A percentile compares a stretch with the other conserved stretches of the same genome.
Conservation (phyloP, 768 basidiomycete genomes). For the Mycena crocata region DNA sequence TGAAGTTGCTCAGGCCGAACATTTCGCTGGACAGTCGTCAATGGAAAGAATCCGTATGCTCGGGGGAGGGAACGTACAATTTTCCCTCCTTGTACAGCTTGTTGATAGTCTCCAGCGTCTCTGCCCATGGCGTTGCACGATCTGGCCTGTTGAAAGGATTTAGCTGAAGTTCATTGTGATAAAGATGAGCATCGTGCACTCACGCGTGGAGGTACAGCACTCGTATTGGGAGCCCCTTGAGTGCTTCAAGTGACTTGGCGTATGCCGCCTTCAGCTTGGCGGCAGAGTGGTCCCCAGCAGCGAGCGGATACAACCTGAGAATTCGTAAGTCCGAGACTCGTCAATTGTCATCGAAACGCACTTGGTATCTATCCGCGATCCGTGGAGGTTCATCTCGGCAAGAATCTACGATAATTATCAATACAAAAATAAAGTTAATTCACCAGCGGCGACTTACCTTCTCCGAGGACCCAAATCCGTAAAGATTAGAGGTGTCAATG, state of each 20-base stretch:
- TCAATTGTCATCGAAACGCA: slow-evolving; percentile 12
- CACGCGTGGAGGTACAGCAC: slow-evolving; percentile 58
- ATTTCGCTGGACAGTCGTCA: slow-evolving; percentile 48
- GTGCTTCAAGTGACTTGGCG: slow-evolving; percentile 44
- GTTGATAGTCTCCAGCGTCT: slow-evolving; percentile 53
- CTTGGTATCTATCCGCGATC: slow-evolving; percentile 60
- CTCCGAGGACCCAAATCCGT: slow-evolving; percentile 59
- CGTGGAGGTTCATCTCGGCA: slow-evolving; percentile 50
- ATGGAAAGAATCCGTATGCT: no score
- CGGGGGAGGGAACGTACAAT: slow-evolving; percentile 24
- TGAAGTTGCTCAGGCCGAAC: slow-evolving; percentile 61
- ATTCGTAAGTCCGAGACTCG: background rate
- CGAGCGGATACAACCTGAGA: slow-evolving; percentile 18
- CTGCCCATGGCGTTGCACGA: slow-evolving; percentile 55
- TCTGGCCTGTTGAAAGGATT: slow-evolving; percentile 45
- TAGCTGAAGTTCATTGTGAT: background rate
- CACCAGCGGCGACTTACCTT: slow-evolving; percentile 45
- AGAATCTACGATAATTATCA: slow-evolving; percentile 45
- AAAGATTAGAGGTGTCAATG: slow-evolving; percentile 59
- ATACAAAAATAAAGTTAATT: background rate
- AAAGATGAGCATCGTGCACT: background rate
- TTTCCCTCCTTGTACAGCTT: slow-evolving; percentile 49
- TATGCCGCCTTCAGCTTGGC: slow-evolving; percentile 49
- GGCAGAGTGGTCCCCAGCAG: slow-evolving; percentile 54
- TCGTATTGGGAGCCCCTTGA: slow-evolving; percentile 50